Base-by-base conservation (phyloP, 805 yeast genomes). In the Zygosaccharomyces kombuchaensis region DNA sequence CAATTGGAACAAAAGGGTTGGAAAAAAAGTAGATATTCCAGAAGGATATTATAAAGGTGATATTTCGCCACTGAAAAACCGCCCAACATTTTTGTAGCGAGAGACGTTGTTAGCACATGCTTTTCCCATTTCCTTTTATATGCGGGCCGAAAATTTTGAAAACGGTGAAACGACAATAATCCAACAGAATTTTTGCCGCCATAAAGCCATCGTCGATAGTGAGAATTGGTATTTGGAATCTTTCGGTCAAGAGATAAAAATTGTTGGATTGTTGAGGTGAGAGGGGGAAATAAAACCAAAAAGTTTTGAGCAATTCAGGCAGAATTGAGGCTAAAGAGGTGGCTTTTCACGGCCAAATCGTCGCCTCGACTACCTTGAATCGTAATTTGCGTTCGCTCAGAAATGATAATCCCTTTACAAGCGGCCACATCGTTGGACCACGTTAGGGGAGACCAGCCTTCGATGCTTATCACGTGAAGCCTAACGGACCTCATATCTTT, bases 181-280 rank as follows among this genome's bases (percentile, higher is more conserved):
- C 41, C 41, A 38, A 38, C 41, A 38, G 31, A 22, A 27, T 27
- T 38, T 38, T 38, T 38, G 41, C 41, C 41, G 41, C 41, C 41
- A 27, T 19, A 38, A 37, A 27, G 27, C 34, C n/a, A 9, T 38
- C 41, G 41, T 38, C 22, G 4, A 4, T 9, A 2, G 12, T 38
- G 41, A 38, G 26, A 3, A 5, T 9, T 12, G 16, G 10, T 13
- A n/a, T 10, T 29, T 29, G 16, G 32, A 29, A 29, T 29, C n/a
- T 29, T 29, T 29, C 32, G 16, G 32, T n/a, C 10, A 29, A 29
- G 32, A 13, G 9, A 29, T 7, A 13, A 12, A 26, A 38, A 16
- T 38, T 38, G 41, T 38, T 38, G 41, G 41, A 38, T 38, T 38
- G 41, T 38, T 38, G 41, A 29, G 32, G 32, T 29, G 14, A 5